Base-by-base conservation (phyloP, 192 early-diverging fungal species). In the Umbelopsis sp. region DNA sequence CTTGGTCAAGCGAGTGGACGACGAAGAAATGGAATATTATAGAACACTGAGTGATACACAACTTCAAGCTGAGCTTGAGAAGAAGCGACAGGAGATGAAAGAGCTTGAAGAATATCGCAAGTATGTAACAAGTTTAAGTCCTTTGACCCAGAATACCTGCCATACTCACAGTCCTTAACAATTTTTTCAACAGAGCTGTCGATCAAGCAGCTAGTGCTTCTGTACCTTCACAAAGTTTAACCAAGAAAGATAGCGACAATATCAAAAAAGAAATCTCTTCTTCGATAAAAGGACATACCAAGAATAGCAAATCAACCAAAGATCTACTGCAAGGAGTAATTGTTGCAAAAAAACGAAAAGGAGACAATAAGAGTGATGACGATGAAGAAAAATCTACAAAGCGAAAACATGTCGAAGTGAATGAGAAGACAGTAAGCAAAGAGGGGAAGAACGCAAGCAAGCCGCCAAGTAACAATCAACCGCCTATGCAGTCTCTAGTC, bases 1-100 rank as follows among this genome's bases (percentile, higher is more conserved):
- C 53, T 77, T 87, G 10, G 86, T 92, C 70, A 86, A 88, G 50
- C 85, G 78, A 54, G 80, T 92, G 26, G 91, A 91, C 31, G 82
- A 82, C 8, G 91, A 90, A 20, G 91, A 92, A 47, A 87, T 87
- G 17, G 90, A 90, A 26, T 92, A 88, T 70, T 83, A 88, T n/a
- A 86, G 80, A 34, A 77, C 83, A 1, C 73, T 91, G 22, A 85
- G 89, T 21, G 81, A 83, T 34, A 77, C 80, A 54, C 81, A 88
- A 31, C 71, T 76, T 2, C 68, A 79, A 32, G 77, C 81, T 49
- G 84, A 88, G 43, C 38, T 59, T 20, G 79, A 78, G 20, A 77
- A 76, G 44, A 74, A 70, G 38, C 65, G 75, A 21, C 82, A 83
- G 51, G 87, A 85, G 67, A 66, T 74, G 14, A 59, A 79, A 14